Percentiles rank a stretch among this genome's conserved stretches.
Evolutionary conservation across 257 asterid species (phyloP).

Genomic region (Ocimum tenuiflorum): DNA sequence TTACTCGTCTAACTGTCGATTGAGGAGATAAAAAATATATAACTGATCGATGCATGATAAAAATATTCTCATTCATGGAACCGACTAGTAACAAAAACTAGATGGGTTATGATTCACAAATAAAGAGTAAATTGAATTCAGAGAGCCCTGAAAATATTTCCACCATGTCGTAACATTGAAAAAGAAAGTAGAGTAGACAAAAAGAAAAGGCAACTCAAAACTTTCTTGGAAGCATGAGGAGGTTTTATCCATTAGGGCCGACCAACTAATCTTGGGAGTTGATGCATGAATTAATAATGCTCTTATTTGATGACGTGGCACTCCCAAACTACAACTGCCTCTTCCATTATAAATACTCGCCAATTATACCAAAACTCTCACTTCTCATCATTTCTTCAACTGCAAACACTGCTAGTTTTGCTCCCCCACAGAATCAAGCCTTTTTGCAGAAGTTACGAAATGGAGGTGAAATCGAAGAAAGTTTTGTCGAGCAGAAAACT

Average conservation of each 20-base stretch:
- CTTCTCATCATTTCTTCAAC: background rate
- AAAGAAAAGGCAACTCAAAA: background rate
- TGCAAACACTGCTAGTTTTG: background rate
- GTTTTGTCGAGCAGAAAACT: constrained; percentile 41
- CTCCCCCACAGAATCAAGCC: background rate
- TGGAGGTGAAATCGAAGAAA: constrained; percentile 31
- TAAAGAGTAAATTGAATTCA: too few species aligned
- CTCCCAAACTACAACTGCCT: background rate
- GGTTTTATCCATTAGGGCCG: constrained; percentile 27
- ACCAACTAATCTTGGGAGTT: constrained; percentile 26
- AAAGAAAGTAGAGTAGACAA: background rate
- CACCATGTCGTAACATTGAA: too few species aligned
- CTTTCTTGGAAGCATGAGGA: constrained; percentile 16
- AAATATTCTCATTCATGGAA: too few species aligned
- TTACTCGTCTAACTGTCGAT: too few species aligned
- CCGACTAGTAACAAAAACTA: too few species aligned
- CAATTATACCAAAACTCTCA: background rate
- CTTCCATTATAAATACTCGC: constrained; percentile 12
- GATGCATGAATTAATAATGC: constrained; percentile 4
- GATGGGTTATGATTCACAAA: too few species aligned
- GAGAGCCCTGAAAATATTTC: too few species aligned
- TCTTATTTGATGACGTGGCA: constrained; percentile 22
- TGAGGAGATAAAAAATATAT: too few species aligned
- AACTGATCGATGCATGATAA: too few species aligned
- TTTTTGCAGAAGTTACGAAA: too few species aligned